Percentiles rank a stretch among this genome's conserved stretches.
Evolutionary conservation across 805 yeast species (phyloP).

Genomic region (Isabelozyma gotoi): DNA sequence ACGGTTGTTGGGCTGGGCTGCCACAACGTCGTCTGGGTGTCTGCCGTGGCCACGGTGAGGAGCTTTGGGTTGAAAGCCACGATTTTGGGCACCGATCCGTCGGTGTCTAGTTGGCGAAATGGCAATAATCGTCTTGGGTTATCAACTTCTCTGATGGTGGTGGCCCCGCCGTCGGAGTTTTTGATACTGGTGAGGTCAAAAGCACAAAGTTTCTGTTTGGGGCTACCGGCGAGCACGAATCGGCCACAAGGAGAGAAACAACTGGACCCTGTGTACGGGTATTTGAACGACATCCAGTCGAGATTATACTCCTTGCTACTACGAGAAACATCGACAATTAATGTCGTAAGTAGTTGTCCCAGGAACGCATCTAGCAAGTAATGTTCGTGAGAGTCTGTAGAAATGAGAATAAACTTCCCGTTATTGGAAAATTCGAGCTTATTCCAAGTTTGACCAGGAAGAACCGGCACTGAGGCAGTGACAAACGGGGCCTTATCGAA

Average conservation of each 20-base stretch:
- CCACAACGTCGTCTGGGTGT: slow-evolving; percentile 43
- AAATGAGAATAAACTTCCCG: slow-evolving; percentile 62
- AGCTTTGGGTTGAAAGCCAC: slow-evolving; percentile 61
- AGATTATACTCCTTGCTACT: slow-evolving; percentile 5
- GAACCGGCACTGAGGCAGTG: slow-evolving; percentile 14
- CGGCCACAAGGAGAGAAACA: slow-evolving; percentile 44
- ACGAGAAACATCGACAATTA: slow-evolving; percentile 7
- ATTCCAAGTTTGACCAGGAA: slow-evolving; percentile 45
- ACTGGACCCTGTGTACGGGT: slow-evolving; percentile 31
- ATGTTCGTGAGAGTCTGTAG: slow-evolving; percentile 54
- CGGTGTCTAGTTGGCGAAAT: slow-evolving; percentile 16
- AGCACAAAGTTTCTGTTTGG: slow-evolving; percentile 21
- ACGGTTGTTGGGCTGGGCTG: slow-evolving; percentile 17
- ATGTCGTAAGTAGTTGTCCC: slow-evolving; percentile 47
- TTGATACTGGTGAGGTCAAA: slow-evolving; percentile 29
- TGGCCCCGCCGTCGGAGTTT: slow-evolving; percentile 17
- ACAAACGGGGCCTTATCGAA: slow-evolving; percentile 60
- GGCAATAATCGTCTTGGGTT: slow-evolving; percentile 22
- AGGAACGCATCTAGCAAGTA: slow-evolving; percentile 68
- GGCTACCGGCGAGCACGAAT: slow-evolving; percentile 32
- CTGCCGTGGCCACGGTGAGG: slow-evolving; percentile 64
- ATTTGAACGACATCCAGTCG: slow-evolving; percentile 26
- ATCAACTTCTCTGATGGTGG: slow-evolving; percentile 12
- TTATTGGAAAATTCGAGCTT: slow-evolving; percentile 78
- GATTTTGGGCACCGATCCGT: slow-evolving; percentile 43